Evolutionary conservation across 495 filamentous ascomycete genomes (phyloP).

Genomic region (Cudoniella acicularis): DNA sequence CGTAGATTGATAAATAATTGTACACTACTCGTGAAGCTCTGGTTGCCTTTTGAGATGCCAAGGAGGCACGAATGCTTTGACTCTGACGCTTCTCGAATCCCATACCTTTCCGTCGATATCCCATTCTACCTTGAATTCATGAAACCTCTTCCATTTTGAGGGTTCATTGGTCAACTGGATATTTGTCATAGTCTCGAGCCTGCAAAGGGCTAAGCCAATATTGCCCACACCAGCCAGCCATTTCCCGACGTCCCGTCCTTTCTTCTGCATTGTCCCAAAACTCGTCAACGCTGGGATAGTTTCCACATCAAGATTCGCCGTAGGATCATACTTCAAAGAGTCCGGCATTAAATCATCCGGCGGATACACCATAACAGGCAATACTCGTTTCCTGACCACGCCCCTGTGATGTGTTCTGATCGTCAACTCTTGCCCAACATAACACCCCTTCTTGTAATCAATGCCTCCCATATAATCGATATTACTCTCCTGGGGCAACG

Average conservation of each 20-base stretch:
- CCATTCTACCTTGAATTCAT: constrained; percentile 44
- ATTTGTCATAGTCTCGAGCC: constrained; percentile 85
- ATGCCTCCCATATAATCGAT: constrained; percentile 78
- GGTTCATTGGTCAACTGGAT: constrained; percentile 32
- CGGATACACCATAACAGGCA: constrained; percentile 75
- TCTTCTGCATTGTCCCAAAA: constrained; percentile 41
- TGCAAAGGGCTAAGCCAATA: constrained; percentile 81
- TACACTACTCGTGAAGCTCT: neutral
- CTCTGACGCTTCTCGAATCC: constrained; percentile 43
- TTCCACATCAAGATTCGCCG: constrained; percentile 14
- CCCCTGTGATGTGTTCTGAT: constrained; percentile 92
- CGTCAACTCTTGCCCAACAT: constrained; percentile 93
- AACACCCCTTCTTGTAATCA: constrained; percentile 94
- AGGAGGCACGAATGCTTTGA: constrained; percentile 84
- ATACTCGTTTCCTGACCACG: constrained; percentile 84
- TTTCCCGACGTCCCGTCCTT: constrained; percentile 70
- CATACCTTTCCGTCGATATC: constrained; percentile 27
- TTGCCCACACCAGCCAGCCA: constrained; percentile 75
- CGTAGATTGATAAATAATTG: neutral
- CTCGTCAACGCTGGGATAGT: constrained; percentile 29
- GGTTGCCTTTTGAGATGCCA: constrained; percentile 47
- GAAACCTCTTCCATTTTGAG: constrained; percentile 39
- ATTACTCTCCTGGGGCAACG: constrained; percentile 79
- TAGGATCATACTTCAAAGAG: constrained; percentile 46
- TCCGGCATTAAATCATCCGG: constrained; percentile 30